Evolutionary conservation across 2,329 filamentous ascomycete species (phyloP), one percentile per base, ranked within the genome.

Genomic region (Aspergillus ibericus): DNA sequence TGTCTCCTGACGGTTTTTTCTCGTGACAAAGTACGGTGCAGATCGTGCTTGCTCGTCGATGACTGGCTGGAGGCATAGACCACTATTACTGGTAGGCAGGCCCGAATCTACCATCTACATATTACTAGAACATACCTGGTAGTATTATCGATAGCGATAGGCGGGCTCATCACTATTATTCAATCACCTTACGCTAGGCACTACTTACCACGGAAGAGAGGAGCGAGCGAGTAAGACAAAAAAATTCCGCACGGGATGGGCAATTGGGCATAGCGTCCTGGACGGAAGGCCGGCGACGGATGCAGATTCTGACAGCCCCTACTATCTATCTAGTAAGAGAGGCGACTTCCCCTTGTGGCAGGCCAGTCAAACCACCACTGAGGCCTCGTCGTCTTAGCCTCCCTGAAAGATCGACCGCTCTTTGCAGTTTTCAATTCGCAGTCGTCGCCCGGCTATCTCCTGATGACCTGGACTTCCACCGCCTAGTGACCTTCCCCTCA

Each of bases 11-110:
- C 54, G 38, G 51, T 60, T 62, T 58, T 58, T 48, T 29, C 56
- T 59, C 58, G 60, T 66, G 62, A 64, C 63, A 66, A 66, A 66
- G 63, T 64, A 66, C 65, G 25, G 22, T 60, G 65, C 60, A 63
- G 63, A 63, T 64, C 58, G 59, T 49, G 34, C 38, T 55, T 56
- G 44, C 40, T 34, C 52, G 18, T 12, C 36, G 58, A 47, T 56
- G 35, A 65, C 56, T 64, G 63, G 62, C 46, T 35, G 49, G 10
- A 10, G 25, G 25, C 44, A 12, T n/a, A 15, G 44, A 3, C 44
- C 25, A 29, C 44, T n/a, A 48, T n/a, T 16, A 40, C 29, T 36
- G 9, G 47, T 36, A 16, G 27, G 44, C 40, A 55, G 54, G 54
- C 52, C 59, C 50, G 44, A 52, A 27, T 53, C 36, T 25, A 12